These are phyloP conservation scores for Ustilago hordei DNA, from an alignment of 1,284 basidiomycete species.

Conservation along the genomic window DNA sequence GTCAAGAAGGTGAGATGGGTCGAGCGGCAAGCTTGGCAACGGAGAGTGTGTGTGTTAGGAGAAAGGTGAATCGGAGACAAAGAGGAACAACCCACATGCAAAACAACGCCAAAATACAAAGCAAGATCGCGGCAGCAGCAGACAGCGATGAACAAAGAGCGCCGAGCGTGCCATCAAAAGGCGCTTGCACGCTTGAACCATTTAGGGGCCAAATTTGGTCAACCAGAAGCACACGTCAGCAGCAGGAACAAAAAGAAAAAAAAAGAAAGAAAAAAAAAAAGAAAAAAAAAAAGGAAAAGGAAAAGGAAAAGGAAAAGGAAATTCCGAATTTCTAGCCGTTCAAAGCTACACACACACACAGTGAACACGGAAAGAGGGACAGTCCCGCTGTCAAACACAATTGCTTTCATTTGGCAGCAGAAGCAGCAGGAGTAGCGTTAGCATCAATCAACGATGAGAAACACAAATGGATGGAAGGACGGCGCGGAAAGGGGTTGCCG, in stretches of 20 bases:
- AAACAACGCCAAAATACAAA: constrained; percentile 1
- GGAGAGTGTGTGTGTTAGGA: neutral
- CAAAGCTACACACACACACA: neutral
- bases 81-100: constrained; percentile 1
- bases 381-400: constrained; percentile 10
- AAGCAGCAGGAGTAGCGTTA: neutral
- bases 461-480: neutral
- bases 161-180: neutral
- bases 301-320: too few relatives aligned
- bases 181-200: neutral
- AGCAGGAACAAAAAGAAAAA: neutral
- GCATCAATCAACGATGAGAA: neutral
- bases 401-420: neutral
- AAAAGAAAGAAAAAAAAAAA: constrained; percentile 2
- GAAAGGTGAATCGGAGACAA: neutral
- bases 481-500: constrained; percentile 16
- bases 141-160: constrained; percentile 1
- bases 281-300: too few relatives aligned
- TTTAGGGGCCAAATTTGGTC: constrained; percentile 11
- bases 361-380: neutral
- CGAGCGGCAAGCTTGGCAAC: constrained; percentile 8
- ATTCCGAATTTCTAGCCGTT: constrained; percentile 3
- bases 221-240: neutral
- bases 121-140: neutral
- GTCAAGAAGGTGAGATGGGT: constrained; percentile 3